These are phyloP conservation scores for Candida broadrunensis DNA, from an alignment of 805 yeast species.

Conservation along the genomic window DNA sequence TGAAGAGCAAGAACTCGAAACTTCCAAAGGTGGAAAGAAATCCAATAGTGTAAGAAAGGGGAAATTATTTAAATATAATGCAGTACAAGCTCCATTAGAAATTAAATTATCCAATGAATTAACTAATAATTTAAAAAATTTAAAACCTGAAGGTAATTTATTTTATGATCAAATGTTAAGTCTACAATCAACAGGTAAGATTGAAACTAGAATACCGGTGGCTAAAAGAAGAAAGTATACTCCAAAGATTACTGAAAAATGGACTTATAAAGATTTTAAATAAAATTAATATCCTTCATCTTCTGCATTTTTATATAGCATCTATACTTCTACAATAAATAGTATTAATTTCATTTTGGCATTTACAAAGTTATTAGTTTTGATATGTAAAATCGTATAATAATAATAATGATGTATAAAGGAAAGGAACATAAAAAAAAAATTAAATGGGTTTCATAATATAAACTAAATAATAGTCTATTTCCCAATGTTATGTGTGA, in stretches of 20 bases:
- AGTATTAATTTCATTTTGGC: background rate
- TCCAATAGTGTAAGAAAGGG: slow-evolving; percentile 20
- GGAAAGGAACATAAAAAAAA: too few relatives aligned
- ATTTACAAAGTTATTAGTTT: too few relatives aligned
- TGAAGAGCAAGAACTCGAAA: slow-evolving; percentile 8
- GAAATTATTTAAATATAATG: slow-evolving; percentile 42
- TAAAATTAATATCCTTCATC: too few relatives aligned
- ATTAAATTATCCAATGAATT: slow-evolving; percentile 88
- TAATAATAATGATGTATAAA: too few relatives aligned
- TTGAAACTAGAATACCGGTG: slow-evolving; percentile 79
- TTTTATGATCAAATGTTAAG: slow-evolving; percentile 78
- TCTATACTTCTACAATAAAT: background rate
- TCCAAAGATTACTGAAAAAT: slow-evolving; percentile 82
- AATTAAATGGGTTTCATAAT: too few relatives aligned
- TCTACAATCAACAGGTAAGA: slow-evolving; percentile 79
- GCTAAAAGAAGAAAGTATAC: slow-evolving; percentile 64
- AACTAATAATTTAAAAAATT: slow-evolving; percentile 74
- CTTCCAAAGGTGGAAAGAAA: slow-evolving; percentile 9
- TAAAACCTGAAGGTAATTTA: slow-evolving; percentile 89
- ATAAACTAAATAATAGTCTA: too few relatives aligned
- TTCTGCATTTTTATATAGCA: too few relatives aligned
- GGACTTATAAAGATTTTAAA: slow-evolving; percentile 89
- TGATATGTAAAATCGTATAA: background rate
- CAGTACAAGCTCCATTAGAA: slow-evolving; percentile 49
- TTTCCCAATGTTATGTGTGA: too few relatives aligned